Conservation (phyloP, 768 basidiomycete species). For the Collybia mongolica region DNA sequence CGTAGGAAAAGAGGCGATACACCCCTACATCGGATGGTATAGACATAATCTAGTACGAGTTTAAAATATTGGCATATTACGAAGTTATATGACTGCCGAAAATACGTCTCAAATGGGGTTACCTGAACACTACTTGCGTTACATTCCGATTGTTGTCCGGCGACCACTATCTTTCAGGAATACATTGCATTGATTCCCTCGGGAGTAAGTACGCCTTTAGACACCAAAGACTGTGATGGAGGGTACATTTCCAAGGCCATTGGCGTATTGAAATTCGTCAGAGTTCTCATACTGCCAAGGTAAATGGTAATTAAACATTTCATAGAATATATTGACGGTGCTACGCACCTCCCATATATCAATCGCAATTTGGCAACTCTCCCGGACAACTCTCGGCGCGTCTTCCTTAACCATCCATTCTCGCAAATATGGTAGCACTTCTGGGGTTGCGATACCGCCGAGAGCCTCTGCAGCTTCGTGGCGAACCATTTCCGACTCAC, state of each 20-base stretch:
- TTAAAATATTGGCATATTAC: too few species aligned
- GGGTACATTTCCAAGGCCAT: slow-evolving; percentile 27
- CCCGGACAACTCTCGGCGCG: slow-evolving; percentile 85
- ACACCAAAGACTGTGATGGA: slow-evolving; percentile 7
- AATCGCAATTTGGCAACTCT: slow-evolving; percentile 94
- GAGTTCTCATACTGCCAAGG: slow-evolving; percentile 72
- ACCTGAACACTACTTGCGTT: too few species aligned
- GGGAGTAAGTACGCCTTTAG: not conserved
- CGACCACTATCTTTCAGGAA: too few species aligned
- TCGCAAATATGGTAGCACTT: slow-evolving; percentile 82
- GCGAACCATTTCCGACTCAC: slow-evolving; percentile 94
- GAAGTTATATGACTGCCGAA: too few species aligned
- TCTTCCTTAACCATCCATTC: slow-evolving; percentile 82
- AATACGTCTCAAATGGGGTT: too few species aligned
- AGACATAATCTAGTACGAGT: too few species aligned
- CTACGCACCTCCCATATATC: slow-evolving; percentile 92
- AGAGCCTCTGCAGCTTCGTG: slow-evolving; percentile 99
- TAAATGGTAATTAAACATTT: not conserved
- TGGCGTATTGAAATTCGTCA: slow-evolving; percentile 76
- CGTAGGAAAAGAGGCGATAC: too few species aligned
- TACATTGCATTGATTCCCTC: too few species aligned
- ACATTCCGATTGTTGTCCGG: too few species aligned
- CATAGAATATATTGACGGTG: not conserved
- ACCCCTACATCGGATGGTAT: too few species aligned
- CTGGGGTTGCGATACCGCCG: slow-evolving; percentile 94